Base-by-base conservation (phyloP, 2,329 filamentous ascomycete genomes). In the Neospermospora avenae region DNA sequence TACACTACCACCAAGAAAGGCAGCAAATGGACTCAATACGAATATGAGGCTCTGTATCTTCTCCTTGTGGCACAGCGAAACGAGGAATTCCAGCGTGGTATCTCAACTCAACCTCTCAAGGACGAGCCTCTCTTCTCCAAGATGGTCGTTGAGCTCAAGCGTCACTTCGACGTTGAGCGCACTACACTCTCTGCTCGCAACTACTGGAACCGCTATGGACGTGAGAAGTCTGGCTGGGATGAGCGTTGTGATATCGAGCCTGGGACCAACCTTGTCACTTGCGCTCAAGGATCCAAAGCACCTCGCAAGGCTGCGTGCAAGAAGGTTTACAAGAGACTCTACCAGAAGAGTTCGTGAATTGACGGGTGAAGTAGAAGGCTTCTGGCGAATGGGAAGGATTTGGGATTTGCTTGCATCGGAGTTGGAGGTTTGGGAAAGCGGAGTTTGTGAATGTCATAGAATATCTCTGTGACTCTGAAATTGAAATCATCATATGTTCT, bases 191-290 rank as follows among this genome's bases (percentile, higher is more conserved):
- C 31, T 24, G 48, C 48, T 16, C 31, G 48, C 1, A 16, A 16
- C 11, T 51, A 51, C 48, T 51, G 48, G 48, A 51, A 51, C 37
- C 22, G 52, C 6, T 20, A 55, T 44, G 52, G 52, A 5, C 37
- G 52, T 11, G 5, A 18, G 14, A 31, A 31, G n/a, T 25, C 34
- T 20, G 35, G 37, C 10, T 55, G 52, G 52, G 52, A 55, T 44
- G 52, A 55, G 52, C 52, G 52, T 14, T 31, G 24, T 34, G 39
- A 44, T n/a, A 20, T 24, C 14, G n/a, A 24, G 28, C 28, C 28
- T 14, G 48, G 48, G 16, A 18, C 28, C 31, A 16, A 13, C 28
- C 31, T 51, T 4, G 11, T 51, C 28, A 51, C 48, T 24, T 51
- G 16, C 4, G n/a, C 48, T n/a, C 48, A 51, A 24, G 31, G 34